Evolutionary conservation across 2,329 filamentous ascomycete genomes (phyloP), one percentile per base, ranked within the genome.

Genomic region (Cordyceps fumosorosea): DNA sequence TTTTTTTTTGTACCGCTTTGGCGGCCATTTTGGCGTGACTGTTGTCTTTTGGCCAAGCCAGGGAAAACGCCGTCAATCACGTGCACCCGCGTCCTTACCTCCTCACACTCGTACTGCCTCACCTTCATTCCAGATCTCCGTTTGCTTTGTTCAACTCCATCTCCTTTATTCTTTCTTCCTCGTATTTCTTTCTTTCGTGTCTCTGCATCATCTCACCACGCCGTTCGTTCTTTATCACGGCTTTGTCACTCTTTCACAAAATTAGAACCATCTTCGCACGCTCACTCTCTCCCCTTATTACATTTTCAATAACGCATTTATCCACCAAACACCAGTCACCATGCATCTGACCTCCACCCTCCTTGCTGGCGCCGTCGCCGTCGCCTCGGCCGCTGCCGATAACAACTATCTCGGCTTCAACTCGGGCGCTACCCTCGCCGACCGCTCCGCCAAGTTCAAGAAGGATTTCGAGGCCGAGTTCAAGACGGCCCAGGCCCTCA

Each of bases 391-490:
- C 56, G 74, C 77, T 51, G 74, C 73, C 44, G 71, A 69, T 64
- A 69, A 76, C 67, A 81, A 80, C 77, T 81, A 80, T 70, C 77
- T 82, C 32, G 80, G 80, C 65, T 82, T 82, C 77, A 82, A 81
- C 78, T 81, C 79, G 0, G 80, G 80, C 63, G 71, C 77, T 56
- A 80, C 76, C 45, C 69, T 76, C 54, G 71, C 75, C 66, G 78
- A 81, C 72, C 73, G 73, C 64, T 77, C 77, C 10, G 79, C 79
- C 74, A 82, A 82, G 78, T 78, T 80, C 74, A 78, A 81, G 75
- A 65, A 72, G 57, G 80, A 82, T 73, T 82, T 77, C 68, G 67
- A 72, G 63, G 71, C 72, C 50, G 79, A 81, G 75, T 80, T 64
- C 58, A 75, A 71, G 51, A 73, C 75, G 3, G 70, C 75, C 7